Base-by-base conservation (phyloP, 805 yeast species). In the Candida maltosa region DNA sequence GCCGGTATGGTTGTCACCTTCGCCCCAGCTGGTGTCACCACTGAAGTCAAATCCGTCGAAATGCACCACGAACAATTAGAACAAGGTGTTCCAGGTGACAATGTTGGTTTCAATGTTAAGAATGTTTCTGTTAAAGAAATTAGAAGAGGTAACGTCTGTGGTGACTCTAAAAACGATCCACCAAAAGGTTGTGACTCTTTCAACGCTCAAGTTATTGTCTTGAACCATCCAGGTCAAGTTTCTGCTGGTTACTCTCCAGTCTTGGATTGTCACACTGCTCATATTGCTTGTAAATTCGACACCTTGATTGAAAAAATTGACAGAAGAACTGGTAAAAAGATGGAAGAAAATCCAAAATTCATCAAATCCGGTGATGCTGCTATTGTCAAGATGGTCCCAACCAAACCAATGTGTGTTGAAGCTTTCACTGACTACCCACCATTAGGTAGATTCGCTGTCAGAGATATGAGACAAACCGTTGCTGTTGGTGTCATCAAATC, bases 391-490 rank as follows among this genome's bases (percentile, higher is more conserved):
- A 61, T 61, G 67, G 59, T 60, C 38, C 67, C 67, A 56, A 49
- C 67, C 52, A 61, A 61, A 59, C 68, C 68, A 52, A 60, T 62
- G 68, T 60, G 61, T 59, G 68, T 62, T 57, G 68, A 62, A 57
- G 58, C 68, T 40, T 62, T 60, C 65, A 57, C 65, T 44, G 69
- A 62, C 52, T 62, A 58, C 66, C 69, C 69, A 56, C 69, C 69
- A 51, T 62, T 61, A 52, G 69, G 68, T 55, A 58, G 69, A 58
- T 63, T 62, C 60, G 70, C 70, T 69, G 96, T 88, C 80, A 89
- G 97, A 85, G 97, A 88, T 77, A 88, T 88, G 97, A 86, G 97
- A 85, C 96, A 88, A 78, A 89, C 97, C 60, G 97, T 89, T 62
- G 97, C 97, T 69, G 97, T 89, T 69, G 97, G 97, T 86, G 96